Evolutionary conservation across 1,284 basidiomycete species (phyloP).

Genomic region (Sporisorium graminicola): DNA sequence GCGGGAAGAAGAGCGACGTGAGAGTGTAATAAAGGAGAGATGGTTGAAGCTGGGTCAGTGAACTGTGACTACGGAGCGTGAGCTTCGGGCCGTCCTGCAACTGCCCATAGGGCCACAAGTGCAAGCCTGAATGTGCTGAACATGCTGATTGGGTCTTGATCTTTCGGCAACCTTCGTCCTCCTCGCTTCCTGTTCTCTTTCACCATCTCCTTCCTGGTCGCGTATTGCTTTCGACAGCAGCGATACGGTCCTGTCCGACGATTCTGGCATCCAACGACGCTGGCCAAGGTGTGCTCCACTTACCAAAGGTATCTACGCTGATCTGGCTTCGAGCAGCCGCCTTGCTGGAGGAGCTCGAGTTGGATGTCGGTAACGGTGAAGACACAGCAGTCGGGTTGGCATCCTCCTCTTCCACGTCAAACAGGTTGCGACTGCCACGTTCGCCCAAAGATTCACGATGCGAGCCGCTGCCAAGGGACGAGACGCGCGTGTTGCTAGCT

Average conservation of each 20-base stretch:
- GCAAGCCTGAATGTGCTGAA: background rate
- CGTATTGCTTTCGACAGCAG: background rate
- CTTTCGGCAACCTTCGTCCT: background rate
- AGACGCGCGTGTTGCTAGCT: conserved; percentile 31
- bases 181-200: background rate
- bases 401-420: conserved; percentile 42
- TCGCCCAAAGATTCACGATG: conserved; percentile 28
- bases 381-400: conserved; percentile 9
- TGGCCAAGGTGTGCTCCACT: conserved; percentile 1
- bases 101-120: background rate
- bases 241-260: background rate
- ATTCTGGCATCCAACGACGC: background rate
- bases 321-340: conserved; percentile 16
- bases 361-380: conserved; percentile 12
- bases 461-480: conserved; percentile 31
- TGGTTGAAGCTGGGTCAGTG: conserved; percentile 1
- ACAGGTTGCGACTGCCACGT: conserved; percentile 31
- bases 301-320: conserved; percentile 43
- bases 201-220: background rate
- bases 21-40: background rate
- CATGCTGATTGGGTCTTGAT: background rate
- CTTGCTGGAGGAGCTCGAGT: conserved; percentile 19
- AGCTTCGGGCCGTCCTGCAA: background rate
- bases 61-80: conserved; percentile 1
- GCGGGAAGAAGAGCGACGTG: background rate